Base-by-base conservation (phyloP, 495 filamentous ascomycete genomes). In the Neurospora cerealis region DNA sequence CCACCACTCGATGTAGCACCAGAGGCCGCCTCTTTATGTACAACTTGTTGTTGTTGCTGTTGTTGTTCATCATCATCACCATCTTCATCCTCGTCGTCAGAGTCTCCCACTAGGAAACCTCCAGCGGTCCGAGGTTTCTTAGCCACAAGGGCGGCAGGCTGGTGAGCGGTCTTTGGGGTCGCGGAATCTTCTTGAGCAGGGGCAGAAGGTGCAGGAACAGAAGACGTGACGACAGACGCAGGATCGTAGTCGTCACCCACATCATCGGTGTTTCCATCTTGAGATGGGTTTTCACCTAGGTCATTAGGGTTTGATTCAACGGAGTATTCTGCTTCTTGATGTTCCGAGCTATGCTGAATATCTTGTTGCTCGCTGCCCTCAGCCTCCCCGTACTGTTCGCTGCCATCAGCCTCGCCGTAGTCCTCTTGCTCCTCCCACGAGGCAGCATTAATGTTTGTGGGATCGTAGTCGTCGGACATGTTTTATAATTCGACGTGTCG, bases 41-140 rank as follows among this genome's bases (percentile, higher is more conserved):
- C 42, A n/a, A 46, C 42, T n/a, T 46, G 42, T 19, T 48, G 46
- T 60, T 28, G 48, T 60, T 46, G 42, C 7, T 46, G 42, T 48
- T 48, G 44, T 48, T 15, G 48, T 32, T 62, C 11, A 32, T 32
- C 54, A 62, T 21, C 48, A 60, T 62, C 54, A 62, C 54, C 86
- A 32, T 79, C 78, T 69, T 85, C 81, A 40, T 83, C 80, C 72
- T 85, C 83, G n/a, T 81, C 81, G 78, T 90, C 90, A 66, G 89
- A 90, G 79, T 93, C 91, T 83, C 93, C 92, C 76, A 91, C 89
- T 79, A 93, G 86, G 86, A 95, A 95, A 74, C 93, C 93, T 77
- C 91, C 92, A 75, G 90, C 90, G 46, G 88, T 93, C 81, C 89
- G 90, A 72, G 90, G 87, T 83, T 91, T 91, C 78, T 85, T 83